phyloP scores from a whole-genome alignment of 2,329 filamentous ascomycete genomes.

The Pestalotiopsis sp. region DNA sequence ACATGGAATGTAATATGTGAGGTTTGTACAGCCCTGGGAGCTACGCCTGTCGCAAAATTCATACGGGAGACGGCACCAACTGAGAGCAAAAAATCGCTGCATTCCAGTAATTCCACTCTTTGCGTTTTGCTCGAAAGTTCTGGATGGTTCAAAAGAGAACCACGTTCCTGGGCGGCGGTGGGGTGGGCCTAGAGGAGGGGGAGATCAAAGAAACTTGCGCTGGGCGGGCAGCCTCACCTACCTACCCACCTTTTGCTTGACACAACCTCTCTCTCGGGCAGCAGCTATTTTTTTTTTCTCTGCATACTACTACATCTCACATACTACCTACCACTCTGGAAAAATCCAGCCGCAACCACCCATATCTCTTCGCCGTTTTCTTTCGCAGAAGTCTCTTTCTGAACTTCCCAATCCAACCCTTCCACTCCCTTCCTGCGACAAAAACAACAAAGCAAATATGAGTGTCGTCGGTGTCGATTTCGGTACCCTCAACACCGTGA shows the following conservation, averaged over 20 bases:
- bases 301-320: slow-evolving; percentile 6
- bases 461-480: slow-evolving; percentile 76
- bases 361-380: slow-evolving; percentile 1
- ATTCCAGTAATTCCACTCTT: not conserved
- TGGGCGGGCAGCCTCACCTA: slow-evolving; percentile 14
- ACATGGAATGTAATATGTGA: no score
- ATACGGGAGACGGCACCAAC: no score
- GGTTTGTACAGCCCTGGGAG: no score
- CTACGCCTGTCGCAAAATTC: no score
- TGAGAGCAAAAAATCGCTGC: no score
- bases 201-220: not conserved
- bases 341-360: slow-evolving; percentile 1
- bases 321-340: not conserved
- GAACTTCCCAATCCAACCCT: not conserved
- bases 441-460: slow-evolving; percentile 15
- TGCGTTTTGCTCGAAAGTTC: slow-evolving; percentile 16
- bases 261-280: slow-evolving; percentile 1
- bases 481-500: slow-evolving; percentile 94
- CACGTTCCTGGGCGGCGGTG: not conserved
- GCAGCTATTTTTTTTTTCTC: slow-evolving; percentile 11
- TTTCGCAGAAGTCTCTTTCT: slow-evolving; percentile 6
- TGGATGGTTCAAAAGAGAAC: slow-evolving; percentile 15
- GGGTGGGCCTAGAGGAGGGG: slow-evolving; percentile 18
- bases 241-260: slow-evolving; percentile 16
- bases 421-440: not conserved